These are phyloP conservation scores for Ceratorhiza oryzae-sativae DNA, from an alignment of 1,284 basidiomycete species.

Conservation along the genomic window DNA sequence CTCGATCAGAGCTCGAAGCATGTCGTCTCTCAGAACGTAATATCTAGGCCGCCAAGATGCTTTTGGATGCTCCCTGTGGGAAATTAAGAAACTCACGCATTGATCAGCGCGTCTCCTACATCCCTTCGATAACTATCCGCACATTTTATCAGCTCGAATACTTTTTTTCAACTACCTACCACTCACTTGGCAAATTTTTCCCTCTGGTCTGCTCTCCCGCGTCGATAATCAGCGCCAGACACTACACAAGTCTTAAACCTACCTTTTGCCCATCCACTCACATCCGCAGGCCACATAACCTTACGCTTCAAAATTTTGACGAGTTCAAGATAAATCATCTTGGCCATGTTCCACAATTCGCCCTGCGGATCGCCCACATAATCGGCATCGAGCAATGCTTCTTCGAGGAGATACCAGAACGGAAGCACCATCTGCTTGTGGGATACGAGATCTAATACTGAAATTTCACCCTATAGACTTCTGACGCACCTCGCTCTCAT, in stretches of 20 bases:
- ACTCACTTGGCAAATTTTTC: conserved; percentile 78
- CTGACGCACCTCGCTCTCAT: conserved; percentile 69
- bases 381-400: conserved; percentile 80
- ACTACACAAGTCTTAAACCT: not conserved
- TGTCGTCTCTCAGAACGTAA: conserved; percentile 82
- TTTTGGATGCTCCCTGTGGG: no score
- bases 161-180: conserved; percentile 46
- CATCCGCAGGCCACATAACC: conserved; percentile 68
- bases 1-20: conserved; percentile 73
- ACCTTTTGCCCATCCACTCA: conserved; percentile 71
- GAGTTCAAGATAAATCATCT: conserved; percentile 78
- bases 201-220: conserved; percentile 62
- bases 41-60: conserved; percentile 71
- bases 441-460: not conserved
- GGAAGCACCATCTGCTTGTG: conserved; percentile 69
- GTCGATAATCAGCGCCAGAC: conserved; percentile 13
- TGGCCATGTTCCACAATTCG: conserved; percentile 65
- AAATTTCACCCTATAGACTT: no score
- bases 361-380: conserved; percentile 56
- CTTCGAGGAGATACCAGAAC: conserved; percentile 90
- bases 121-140: conserved; percentile 78
- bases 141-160: not conserved
- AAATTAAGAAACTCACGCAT: conserved; percentile 72
- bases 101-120: conserved; percentile 88
- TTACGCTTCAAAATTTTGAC: conserved; percentile 75